Evolutionary conservation across 1,284 basidiomycete species (phyloP).

Genomic region (Puccinia horiana): DNA sequence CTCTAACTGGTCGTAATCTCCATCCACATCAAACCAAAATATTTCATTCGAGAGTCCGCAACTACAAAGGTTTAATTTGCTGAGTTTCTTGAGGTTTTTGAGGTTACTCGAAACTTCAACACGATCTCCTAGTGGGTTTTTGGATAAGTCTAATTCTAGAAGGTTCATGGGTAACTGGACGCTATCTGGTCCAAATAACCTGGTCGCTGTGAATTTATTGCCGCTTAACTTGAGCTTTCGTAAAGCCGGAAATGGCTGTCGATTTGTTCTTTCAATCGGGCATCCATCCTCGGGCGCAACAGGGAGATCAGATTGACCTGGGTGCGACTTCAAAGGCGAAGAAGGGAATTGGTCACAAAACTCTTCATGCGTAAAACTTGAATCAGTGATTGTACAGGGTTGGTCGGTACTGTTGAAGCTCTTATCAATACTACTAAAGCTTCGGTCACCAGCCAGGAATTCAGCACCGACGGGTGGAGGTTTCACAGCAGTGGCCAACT

Average conservation of each 20-base stretch:
- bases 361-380: conserved; percentile 15
- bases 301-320: background rate
- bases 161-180: conserved; percentile 26
- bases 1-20: conserved; percentile 43
- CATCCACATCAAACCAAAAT: conserved; percentile 39
- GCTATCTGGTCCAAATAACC: conserved; percentile 24
- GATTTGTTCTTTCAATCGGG: background rate
- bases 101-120: conserved; percentile 36
- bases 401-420: conserved; percentile 29
- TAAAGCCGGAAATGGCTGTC: conserved; percentile 19
- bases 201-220: conserved; percentile 16
- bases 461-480: background rate
- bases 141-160: conserved; percentile 28
- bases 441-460: background rate
- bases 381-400: conserved; percentile 28
- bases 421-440: conserved; percentile 21
- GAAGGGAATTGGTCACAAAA: conserved; percentile 46
- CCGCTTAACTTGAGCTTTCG: conserved; percentile 13
- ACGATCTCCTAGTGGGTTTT: conserved; percentile 20
- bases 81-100: background rate
- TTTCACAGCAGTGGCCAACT: conserved; percentile 7
- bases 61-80: conserved; percentile 34
- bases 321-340: conserved; percentile 1
- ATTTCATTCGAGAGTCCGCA: conserved; percentile 32
- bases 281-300: background rate